Base-by-base conservation (phyloP, 2,329 filamentous ascomycete genomes). In the Tolypocladium capitatum region DNA sequence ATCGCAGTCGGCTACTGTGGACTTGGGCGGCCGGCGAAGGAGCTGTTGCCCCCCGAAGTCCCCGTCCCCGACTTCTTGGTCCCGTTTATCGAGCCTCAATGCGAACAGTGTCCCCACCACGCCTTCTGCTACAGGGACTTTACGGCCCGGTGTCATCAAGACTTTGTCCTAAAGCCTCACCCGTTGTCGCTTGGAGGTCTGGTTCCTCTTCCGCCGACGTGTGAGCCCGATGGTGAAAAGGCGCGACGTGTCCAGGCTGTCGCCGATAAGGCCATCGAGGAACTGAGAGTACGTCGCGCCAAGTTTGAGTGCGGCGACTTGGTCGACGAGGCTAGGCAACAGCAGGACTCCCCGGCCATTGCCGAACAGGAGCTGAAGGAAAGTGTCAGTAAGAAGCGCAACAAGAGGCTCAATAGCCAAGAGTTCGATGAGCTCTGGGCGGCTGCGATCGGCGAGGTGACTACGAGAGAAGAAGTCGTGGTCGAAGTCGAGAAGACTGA, bases 1-100 rank as follows among this genome's bases (percentile, higher is more conserved):
- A 72, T 95, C n/a, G 84, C 87, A 16, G 87, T 97, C 20, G 92
- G 94, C 32, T 98, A 94, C 61, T 98, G 92, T 62, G 89, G 90
- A 13, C 77, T 94, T 46, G 92, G 85, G 24, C 78, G 82, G 46
- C 72, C 79, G 43, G 77, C 73, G 2, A 70, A 67, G 31, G 60
- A 70, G 53, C 60, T 80, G 30, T 62, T 79, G 18, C 74, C 75
- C 11, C 60, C 64, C 11, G 64, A 74, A 24, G 57, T 73, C 34
- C 67, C 69, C 1, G 65, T 95, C 18, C 90, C 91, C 3, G 80
- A 86, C 43, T 86, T 81, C 73, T 73, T 86, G 9, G 72, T 80
- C 45, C 71, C 80, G 10, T 67, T 90, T 5, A 73, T 88, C 30
- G 78, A 82, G 56, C 91, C 91, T 13, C 76, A 84, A 55, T 98